Conservation (phyloP, 345 rosid species). For the Euclidium syriacum region DNA sequence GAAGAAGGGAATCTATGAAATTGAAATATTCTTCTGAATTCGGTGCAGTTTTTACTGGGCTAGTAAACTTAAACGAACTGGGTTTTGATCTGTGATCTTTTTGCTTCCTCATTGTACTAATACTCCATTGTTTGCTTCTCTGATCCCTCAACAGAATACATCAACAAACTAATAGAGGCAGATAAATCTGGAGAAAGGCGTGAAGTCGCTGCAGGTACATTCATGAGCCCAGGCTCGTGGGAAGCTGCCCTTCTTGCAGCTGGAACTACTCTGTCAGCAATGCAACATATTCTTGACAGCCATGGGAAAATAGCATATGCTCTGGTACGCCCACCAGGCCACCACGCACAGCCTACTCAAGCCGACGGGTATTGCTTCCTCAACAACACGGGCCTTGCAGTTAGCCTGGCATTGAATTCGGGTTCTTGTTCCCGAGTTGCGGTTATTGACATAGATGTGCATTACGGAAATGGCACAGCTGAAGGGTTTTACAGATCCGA, state of each 20-base stretch:
- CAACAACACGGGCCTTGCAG: conserved; percentile 78
- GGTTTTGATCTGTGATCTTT: not conserved
- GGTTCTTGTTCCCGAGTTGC: conserved; percentile 49
- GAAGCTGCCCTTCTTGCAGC: conserved; percentile 77
- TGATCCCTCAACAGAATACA: conserved; percentile 44
- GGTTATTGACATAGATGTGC: conserved; percentile 84
- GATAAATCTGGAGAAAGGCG: conserved; percentile 49
- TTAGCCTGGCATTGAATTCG: conserved; percentile 54
- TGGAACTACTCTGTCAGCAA: conserved; percentile 69
- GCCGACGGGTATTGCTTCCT: conserved; percentile 94
- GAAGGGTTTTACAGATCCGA: conserved; percentile 65
- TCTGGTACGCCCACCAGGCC: conserved; percentile 91
- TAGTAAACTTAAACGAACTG: not conserved
- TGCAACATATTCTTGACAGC: conserved; percentile 63
- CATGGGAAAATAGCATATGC: conserved; percentile 61
- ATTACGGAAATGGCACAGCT: conserved; percentile 89
- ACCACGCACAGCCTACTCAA: conserved; percentile 82
- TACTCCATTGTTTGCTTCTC: no score
- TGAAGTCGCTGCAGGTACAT: conserved; percentile 59
- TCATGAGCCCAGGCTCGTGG: conserved; percentile 78
- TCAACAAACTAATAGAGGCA: conserved; percentile 50
- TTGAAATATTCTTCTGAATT: not conserved
- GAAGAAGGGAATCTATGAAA: not conserved
- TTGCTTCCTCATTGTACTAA: not conserved
- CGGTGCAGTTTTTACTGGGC: not conserved